These are phyloP conservation scores for Blastomyces emzantsi DNA, from an alignment of 2,329 filamentous ascomycete genomes.

Conservation along the genomic window DNA sequence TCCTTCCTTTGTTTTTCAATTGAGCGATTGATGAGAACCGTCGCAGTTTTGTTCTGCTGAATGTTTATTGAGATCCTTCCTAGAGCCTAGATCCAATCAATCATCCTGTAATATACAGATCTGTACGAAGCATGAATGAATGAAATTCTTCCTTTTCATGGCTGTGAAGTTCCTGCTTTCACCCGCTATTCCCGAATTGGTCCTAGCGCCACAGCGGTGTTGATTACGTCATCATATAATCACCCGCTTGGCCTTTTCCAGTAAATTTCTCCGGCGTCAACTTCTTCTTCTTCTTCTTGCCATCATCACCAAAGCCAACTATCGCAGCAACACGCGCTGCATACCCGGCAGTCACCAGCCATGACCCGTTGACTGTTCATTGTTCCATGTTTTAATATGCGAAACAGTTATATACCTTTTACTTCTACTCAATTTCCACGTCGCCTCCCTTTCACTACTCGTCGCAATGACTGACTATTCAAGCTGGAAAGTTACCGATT, in stretches of 20 bases:
- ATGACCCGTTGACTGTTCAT: neutral
- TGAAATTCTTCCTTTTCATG: neutral
- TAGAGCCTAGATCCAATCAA: neutral
- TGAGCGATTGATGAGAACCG: neutral
- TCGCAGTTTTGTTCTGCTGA: neutral
- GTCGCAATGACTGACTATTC: constrained; percentile 44
- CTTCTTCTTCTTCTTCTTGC: neutral
- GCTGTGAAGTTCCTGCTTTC: too few relatives aligned
- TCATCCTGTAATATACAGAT: neutral
- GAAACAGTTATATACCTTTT: neutral
- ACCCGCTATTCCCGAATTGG: neutral
- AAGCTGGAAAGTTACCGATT: constrained; percentile 62
- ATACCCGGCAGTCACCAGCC: neutral
- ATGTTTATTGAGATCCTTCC: neutral
- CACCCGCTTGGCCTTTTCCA: neutral
- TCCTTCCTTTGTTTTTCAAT: neutral
- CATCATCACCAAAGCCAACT: neutral
- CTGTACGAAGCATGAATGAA: neutral
- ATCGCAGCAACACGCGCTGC: constrained; percentile 1
- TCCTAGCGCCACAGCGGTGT: neutral
- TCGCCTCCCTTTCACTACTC: neutral
- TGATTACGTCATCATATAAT: neutral
- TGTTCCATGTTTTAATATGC: neutral
- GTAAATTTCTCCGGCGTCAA: constrained; percentile 1
- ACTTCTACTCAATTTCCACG: neutral